A percentile compares a stretch with the other conserved stretches of the same genome.
Evolutionary conservation across 176 grass and related monocot genomes (phyloP).

Genomic region (Bonia amplexicaulis): DNA sequence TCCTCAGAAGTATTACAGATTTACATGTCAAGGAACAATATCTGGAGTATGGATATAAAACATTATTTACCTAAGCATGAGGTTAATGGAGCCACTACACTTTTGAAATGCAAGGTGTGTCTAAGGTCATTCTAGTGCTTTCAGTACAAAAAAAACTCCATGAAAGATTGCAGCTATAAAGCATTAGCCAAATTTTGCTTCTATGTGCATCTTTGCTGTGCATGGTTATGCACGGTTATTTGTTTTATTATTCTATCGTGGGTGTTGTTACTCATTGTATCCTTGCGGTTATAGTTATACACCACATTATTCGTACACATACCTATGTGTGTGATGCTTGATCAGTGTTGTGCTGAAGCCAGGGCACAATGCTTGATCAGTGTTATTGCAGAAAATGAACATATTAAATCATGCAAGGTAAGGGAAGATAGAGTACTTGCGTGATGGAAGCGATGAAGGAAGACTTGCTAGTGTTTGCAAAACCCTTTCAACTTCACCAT

Average conservation of each 20-base stretch:
- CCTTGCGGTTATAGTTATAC: background rate
- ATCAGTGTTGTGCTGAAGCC: background rate
- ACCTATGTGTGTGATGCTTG: background rate
- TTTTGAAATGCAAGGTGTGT: background rate
- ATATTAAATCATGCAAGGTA: background rate
- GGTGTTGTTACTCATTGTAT: background rate
- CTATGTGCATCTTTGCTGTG: background rate
- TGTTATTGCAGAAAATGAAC: background rate
- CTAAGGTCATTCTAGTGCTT: background rate
- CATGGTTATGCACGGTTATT: background rate
- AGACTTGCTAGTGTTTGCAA: constrained; percentile 68
- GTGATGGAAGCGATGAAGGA: constrained; percentile 66
- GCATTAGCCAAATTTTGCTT: background rate
- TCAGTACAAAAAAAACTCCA: background rate
- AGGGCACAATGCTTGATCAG: background rate
- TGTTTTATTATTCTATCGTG: background rate
- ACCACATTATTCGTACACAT: background rate
- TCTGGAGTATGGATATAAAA: background rate
- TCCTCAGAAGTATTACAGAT: constrained; percentile 2
- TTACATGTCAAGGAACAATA: background rate
- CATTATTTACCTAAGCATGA: background rate
- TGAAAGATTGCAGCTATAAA: background rate
- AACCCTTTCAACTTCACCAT: constrained; percentile 83
- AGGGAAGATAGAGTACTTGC: constrained; percentile 52
- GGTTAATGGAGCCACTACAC: background rate